Conservation (phyloP, 2,329 filamentous ascomycete genomes). For the Phyllosticta citribraziliensis region DNA sequence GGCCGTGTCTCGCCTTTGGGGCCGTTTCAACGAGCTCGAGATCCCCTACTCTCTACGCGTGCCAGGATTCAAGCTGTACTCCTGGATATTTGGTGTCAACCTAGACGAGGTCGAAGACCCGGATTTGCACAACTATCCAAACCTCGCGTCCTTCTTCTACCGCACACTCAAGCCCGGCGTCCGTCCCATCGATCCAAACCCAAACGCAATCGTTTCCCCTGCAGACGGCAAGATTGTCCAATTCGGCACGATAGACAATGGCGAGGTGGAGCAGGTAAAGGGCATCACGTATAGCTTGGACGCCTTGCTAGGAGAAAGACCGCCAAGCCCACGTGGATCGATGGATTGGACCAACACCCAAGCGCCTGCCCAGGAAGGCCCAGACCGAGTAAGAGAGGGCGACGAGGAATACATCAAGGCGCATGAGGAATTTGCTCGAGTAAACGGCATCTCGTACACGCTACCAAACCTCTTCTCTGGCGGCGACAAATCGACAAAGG, state of each 20-base stretch:
- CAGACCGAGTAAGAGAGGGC: slow-evolving; percentile 20
- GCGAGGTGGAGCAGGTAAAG: slow-evolving; percentile 97
- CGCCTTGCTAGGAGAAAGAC: slow-evolving; percentile 61
- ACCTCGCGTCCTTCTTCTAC: slow-evolving; percentile 95
- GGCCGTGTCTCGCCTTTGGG: slow-evolving; percentile 81
- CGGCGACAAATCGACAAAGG: slow-evolving; percentile 34
- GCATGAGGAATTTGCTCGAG: slow-evolving; percentile 84
- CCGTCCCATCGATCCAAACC: slow-evolving; percentile 73
- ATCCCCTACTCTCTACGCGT: slow-evolving; percentile 82
- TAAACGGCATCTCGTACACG: slow-evolving; percentile 95
- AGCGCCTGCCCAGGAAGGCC: slow-evolving; percentile 25
- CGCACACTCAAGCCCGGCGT: slow-evolving; percentile 82
- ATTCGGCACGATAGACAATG: slow-evolving; percentile 82
- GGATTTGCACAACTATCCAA: slow-evolving; percentile 82
- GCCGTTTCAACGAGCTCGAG: slow-evolving; percentile 78
- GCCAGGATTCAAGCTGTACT: slow-evolving; percentile 85
- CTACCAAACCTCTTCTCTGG: slow-evolving; percentile 81
- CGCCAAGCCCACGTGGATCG: slow-evolving; percentile 26
- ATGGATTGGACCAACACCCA: slow-evolving; percentile 35
- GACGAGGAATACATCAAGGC: slow-evolving; percentile 59
- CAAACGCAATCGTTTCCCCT: slow-evolving; percentile 73
- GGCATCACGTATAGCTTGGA: slow-evolving; percentile 97
- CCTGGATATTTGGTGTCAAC: slow-evolving; percentile 83
- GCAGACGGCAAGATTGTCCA: slow-evolving; percentile 87
- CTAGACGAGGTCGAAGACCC: slow-evolving; percentile 79